Percentiles rank a stretch among this genome's conserved stretches.
Evolutionary conservation across 441 rosid genomes (phyloP).

Genomic region (Arabidopsis lyrata): DNA sequence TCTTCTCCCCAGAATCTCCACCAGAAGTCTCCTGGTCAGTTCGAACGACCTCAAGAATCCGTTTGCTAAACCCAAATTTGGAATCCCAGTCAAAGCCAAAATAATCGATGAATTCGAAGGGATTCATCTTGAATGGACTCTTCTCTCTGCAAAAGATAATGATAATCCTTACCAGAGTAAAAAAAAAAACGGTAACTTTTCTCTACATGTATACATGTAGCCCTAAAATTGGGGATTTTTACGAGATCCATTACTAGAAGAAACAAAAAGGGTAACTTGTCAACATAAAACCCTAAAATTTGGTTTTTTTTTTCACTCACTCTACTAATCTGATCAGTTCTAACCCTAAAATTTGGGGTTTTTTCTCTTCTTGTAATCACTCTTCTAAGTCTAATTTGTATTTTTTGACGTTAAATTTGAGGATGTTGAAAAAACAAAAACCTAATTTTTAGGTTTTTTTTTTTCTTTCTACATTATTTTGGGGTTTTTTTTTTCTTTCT

Average conservation of each 20-base stretch:
- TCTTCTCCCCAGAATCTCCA: slow-evolving; percentile 34
- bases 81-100: slow-evolving; percentile 40
- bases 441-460: too few species aligned
- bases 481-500: too few species aligned
- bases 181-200: slow-evolving; percentile 19
- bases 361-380: background rate
- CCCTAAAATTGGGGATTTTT: too few species aligned
- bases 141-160: slow-evolving; percentile 34
- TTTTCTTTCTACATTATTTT: too few species aligned
- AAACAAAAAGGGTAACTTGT: too few species aligned
- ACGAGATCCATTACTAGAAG: too few species aligned
- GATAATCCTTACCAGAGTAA: slow-evolving; percentile 10
- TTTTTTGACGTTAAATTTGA: background rate
- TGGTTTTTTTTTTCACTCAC: too few species aligned
- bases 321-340: too few species aligned
- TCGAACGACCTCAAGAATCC: slow-evolving; percentile 50
- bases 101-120: slow-evolving; percentile 45
- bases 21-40: slow-evolving; percentile 49
- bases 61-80: slow-evolving; percentile 44
- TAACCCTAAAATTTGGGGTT: background rate
- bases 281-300: too few species aligned
- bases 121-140: slow-evolving; percentile 49
- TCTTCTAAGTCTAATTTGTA: background rate
- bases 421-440: too few species aligned
- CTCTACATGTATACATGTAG: background rate